Percentiles rank a stretch among this genome's conserved stretches.
Conservation (phyloP, 345 rosid genomes). For the Erysimum cheiranthoides region DNA sequence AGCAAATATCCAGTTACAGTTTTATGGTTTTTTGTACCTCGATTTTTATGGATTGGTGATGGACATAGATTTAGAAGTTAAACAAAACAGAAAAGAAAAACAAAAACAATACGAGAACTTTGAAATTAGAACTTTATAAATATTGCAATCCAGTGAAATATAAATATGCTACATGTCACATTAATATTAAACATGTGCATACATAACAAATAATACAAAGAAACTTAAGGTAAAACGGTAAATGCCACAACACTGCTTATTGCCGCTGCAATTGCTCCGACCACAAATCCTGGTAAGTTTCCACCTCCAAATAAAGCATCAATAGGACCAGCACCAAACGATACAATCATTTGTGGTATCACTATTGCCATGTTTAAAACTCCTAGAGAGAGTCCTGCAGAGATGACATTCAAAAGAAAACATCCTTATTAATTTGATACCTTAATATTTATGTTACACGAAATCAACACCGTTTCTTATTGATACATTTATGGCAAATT, state of each 20-base stretch:
- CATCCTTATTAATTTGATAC: not conserved
- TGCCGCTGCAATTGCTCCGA: slow-evolving; percentile 36
- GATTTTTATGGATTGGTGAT: no score
- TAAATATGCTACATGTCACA: not conserved
- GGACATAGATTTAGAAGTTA: no score
- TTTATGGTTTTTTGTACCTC: no score
- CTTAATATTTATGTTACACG: not conserved
- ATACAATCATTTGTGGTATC: slow-evolving; percentile 54
- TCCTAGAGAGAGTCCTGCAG: slow-evolving; percentile 77
- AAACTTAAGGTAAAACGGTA: slow-evolving; percentile 27
- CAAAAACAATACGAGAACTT: not conserved
- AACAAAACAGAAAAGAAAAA: not conserved
- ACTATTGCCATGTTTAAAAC: slow-evolving; percentile 83
- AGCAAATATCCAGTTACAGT: no score
- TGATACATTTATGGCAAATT: not conserved
- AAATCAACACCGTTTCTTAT: not conserved
- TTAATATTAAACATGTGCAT: not conserved
- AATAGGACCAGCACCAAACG: slow-evolving; percentile 34
- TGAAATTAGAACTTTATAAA: not conserved
- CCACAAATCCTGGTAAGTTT: slow-evolving; percentile 40
- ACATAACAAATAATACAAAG: not conserved
- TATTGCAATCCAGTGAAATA: not conserved
- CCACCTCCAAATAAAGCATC: slow-evolving; percentile 39
- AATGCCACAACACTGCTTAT: slow-evolving; percentile 34
- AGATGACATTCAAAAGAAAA: not conserved